Conservation (phyloP, 75 land plant genomes). For the Pinus tabuliformis region DNA sequence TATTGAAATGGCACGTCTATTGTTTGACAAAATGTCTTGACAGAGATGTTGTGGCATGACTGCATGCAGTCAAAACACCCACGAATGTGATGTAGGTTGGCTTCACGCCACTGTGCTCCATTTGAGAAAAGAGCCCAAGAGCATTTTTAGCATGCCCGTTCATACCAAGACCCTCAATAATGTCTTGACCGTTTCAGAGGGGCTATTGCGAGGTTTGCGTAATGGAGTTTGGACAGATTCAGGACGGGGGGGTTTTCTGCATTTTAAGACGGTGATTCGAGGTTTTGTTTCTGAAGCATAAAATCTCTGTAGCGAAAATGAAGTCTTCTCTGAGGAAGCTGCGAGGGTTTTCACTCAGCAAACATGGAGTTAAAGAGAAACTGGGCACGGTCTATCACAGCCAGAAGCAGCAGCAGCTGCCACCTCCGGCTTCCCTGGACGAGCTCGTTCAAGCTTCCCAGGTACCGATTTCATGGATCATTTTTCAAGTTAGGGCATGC, state of each 20-base stretch:
- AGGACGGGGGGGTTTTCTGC: not conserved
- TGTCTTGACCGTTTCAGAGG: not conserved
- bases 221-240: not conserved
- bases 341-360: slow-evolving; percentile 26
- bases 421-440: slow-evolving; percentile 18
- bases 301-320: slow-evolving; percentile 11
- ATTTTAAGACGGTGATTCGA: not conserved
- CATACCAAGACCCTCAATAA: too few relatives aligned
- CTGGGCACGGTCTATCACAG: not conserved
- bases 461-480: not conserved
- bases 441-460: slow-evolving; percentile 36
- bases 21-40: too few relatives aligned
- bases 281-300: not conserved
- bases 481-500: too few relatives aligned
- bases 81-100: too few relatives aligned
- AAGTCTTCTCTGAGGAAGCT: slow-evolving; percentile 39
- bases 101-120: too few relatives aligned
- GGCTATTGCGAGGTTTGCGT: not conserved
- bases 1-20: too few relatives aligned
- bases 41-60: too few relatives aligned
- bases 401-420: slow-evolving; percentile 1
- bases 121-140: too few relatives aligned
- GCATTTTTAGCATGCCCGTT: too few relatives aligned
- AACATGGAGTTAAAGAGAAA: slow-evolving; percentile 26
- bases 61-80: too few relatives aligned